Evolutionary conservation across 1,284 basidiomycete species (phyloP), one percentile per base, ranked within the genome.

Genomic region (Cutaneotrichosporon spelunceum): DNA sequence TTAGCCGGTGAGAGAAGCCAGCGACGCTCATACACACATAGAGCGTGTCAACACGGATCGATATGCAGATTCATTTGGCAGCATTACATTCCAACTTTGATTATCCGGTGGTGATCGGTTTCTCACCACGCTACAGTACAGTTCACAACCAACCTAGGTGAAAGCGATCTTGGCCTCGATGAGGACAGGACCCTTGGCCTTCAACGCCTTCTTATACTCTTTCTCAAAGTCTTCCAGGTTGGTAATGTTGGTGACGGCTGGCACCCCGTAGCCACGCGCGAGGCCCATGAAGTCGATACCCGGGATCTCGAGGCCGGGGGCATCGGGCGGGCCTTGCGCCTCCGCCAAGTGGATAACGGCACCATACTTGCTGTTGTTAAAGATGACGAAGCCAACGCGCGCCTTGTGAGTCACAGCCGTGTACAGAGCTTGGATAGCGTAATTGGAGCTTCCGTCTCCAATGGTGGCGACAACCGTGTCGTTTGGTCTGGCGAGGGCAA

Each of bases 371-470:
- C 53, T 47, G 21, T 62, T 62, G 53, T 62, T 62, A 8, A 47
- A 53, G 30, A 62, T 62, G 23, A 62, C 42, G 24, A 62, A 62
- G 5, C 58, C 53, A 1, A 45, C 49, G 21, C 61, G 52, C 10
- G 53, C 42, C 3, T 30, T 9, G 36, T 48, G 45, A 23, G 47
- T 53, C 9, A 48, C 53, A 1, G 61, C 61, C 1, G 61, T 55
- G 47, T 55, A 62, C 11, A 62, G 48, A 27, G 61, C 56, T 0
- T 57, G 21, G n/a, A 62, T 27, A n/a, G 33, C 61, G 24, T 59
- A 62, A 52, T 62, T 62, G 21, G 61, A 36, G 27, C 45, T 50
- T 1, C 61, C 61, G 42, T 62, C 57, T 11, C 61, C 61, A 19
- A 62, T 24, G 14, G 56, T 48, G 2, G 47, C 61, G 36, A 62